Evolutionary conservation across 73 alveolate genomes (phyloP).

Genomic region (Uronychia binucleata): DNA sequence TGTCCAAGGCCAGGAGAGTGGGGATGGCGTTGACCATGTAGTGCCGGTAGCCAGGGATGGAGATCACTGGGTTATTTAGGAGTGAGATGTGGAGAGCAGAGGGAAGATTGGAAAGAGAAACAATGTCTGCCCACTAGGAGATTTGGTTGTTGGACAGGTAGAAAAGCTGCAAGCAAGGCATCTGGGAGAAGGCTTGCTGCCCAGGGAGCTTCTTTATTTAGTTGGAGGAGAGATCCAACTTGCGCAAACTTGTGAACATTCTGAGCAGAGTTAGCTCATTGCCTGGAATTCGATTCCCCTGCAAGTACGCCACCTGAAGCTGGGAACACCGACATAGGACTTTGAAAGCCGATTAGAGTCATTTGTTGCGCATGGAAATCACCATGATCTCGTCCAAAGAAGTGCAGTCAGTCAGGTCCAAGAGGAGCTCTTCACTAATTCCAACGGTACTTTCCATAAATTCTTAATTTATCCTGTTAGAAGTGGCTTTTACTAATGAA

Average conservation of each 20-base stretch:
- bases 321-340: conserved; percentile 33
- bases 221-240: conserved; percentile 29
- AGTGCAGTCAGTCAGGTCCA: conserved; percentile 61
- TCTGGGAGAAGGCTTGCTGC: conserved; percentile 4
- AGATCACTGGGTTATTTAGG: conserved; percentile 39
- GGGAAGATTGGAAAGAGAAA: conserved; percentile 32
- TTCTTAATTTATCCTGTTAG: neutral
- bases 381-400: conserved; percentile 57
- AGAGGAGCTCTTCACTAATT: conserved; percentile 38
- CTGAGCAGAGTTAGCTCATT: conserved; percentile 20
- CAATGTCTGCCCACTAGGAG: conserved; percentile 38
- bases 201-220: conserved; percentile 27
- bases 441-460: neutral
- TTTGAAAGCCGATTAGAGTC: conserved; percentile 6
- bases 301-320: conserved; percentile 23
- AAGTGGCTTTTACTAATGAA: neutral
- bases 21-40: conserved; percentile 35
- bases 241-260: conserved; percentile 15
- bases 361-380: conserved; percentile 48
- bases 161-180: conserved; percentile 30
- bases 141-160: conserved; percentile 48
- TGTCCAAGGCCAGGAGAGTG: conserved; percentile 49
- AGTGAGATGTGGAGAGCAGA: conserved; percentile 46
- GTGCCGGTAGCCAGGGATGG: conserved; percentile 54
- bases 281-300: conserved; percentile 21